These are phyloP conservation scores for Exophiala oligosperma DNA, from an alignment of 2,329 filamentous ascomycete species.

Conservation along the genomic window DNA sequence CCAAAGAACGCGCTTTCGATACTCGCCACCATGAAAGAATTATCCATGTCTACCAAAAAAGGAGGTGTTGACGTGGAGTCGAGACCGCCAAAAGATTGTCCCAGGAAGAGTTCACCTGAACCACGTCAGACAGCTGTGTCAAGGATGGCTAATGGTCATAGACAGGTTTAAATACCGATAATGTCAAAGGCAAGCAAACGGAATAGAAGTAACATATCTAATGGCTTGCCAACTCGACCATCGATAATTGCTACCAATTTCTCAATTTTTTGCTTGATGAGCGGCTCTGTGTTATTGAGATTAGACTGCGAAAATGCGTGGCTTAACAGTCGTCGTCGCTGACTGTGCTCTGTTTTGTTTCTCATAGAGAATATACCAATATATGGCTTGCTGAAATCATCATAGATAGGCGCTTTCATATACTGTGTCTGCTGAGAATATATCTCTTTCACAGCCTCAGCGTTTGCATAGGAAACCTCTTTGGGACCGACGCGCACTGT, in stretches of 20 bases:
- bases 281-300: slow-evolving; percentile 40
- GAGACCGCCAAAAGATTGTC: slow-evolving; percentile 11
- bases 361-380: slow-evolving; percentile 25
- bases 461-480: slow-evolving; percentile 67
- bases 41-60: slow-evolving; percentile 13
- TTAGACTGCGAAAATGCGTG: slow-evolving; percentile 25
- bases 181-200: slow-evolving; percentile 15
- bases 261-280: slow-evolving; percentile 27
- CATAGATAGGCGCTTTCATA: slow-evolving; percentile 17
- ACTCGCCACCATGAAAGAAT: neutral
- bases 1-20: neutral
- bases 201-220: slow-evolving; percentile 4
- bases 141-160: too few relatives aligned
- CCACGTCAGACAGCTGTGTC: too few relatives aligned
- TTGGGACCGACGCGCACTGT: slow-evolving; percentile 59
- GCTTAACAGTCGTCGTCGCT: slow-evolving; percentile 41
- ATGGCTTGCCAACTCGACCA: slow-evolving; percentile 1
- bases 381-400: neutral
- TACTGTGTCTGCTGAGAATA: slow-evolving; percentile 50
- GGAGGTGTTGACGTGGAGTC: slow-evolving; percentile 5
- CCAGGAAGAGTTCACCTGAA: slow-evolving; percentile 12
- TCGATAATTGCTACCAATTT: neutral
- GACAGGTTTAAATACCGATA: slow-evolving; percentile 1
- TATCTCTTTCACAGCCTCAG: slow-evolving; percentile 57
- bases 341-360: slow-evolving; percentile 37